Evolutionary conservation across 805 yeast species (phyloP), one percentile per base, ranked within the genome.

Genomic region (Scheffersomyces amazonensis): DNA sequence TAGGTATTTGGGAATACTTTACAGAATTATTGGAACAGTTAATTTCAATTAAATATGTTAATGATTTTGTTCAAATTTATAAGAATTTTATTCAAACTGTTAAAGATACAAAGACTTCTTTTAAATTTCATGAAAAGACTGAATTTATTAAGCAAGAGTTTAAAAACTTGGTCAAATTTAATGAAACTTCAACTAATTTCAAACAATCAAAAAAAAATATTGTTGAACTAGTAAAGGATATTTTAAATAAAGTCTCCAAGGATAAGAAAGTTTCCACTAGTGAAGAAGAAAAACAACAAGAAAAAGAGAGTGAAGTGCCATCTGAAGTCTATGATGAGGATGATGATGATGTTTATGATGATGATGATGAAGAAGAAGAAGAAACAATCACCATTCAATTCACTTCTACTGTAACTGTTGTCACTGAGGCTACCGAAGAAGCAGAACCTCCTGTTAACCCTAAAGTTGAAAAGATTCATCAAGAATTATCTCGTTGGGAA

Each of bases 401-500:
- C 2, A 56, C 60, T 1, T 53, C 61, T 5, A 60, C 66, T n/a
- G 48, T 55, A 24, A 21, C 42, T 1, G 30, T 39, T 7, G 11
- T 33, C 10, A 37, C 36, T 12, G 44, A 37, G 13, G 44, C 41
- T 20, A 22, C 37, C 2, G 37, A 27, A 4, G 21, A 25, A 19
- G 38, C 16, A 12, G 31, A 30, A 28, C 23, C 21, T n/a, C 16
- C 23, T 16, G 31, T 36, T 17, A 25, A 35, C 23, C 30, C 19
- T 16, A 35, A 25, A 32, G 27, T 39, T 13, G 22, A 23, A 8
- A 29, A 50, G 32, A 49, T 68, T n/a, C 56, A 64, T 31, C 48
- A 48, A n/a, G 64, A 64, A 34, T 50, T 69, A 30, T 22, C 32
- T 3, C 47, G 49, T 35, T 69, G 72, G 69, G 58, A 56, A 31